Conservation (phyloP, 1,139 yeast genomes). For the Pichia sp. region DNA sequence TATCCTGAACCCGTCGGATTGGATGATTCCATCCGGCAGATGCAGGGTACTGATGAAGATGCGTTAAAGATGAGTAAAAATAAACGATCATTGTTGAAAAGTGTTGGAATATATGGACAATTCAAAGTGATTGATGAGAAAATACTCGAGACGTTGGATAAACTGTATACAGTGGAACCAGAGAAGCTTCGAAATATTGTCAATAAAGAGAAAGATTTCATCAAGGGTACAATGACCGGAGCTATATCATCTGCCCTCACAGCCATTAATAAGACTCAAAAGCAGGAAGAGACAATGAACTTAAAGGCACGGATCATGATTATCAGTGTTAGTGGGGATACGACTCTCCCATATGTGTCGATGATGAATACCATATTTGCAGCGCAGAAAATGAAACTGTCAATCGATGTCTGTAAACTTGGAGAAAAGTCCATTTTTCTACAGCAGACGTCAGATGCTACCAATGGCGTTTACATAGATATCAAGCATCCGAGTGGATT, state of each 20-base stretch:
- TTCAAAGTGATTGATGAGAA: slow-evolving; percentile 77
- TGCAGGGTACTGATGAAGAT: slow-evolving; percentile 9
- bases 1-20: slow-evolving; percentile 42
- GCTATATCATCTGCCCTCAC: slow-evolving; percentile 75
- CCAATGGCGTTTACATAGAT: slow-evolving; percentile 80
- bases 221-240: slow-evolving; percentile 58
- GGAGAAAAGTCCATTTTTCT: slow-evolving; percentile 74
- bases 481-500: slow-evolving; percentile 72
- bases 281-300: slow-evolving; percentile 40
- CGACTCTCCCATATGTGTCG: slow-evolving; percentile 78
- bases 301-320: slow-evolving; percentile 69
- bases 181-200: slow-evolving; percentile 12
- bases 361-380: slow-evolving; percentile 96
- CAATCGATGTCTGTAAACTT: slow-evolving; percentile 85
- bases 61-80: slow-evolving; percentile 1
- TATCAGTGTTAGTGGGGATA: slow-evolving; percentile 70
- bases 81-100: slow-evolving; percentile 23
- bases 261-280: slow-evolving; percentile 64
- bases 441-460: slow-evolving; percentile 95
- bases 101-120: slow-evolving; percentile 73
- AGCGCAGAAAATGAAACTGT: slow-evolving; percentile 85
- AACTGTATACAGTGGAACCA: slow-evolving; percentile 34
- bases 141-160: slow-evolving; percentile 55
- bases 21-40: slow-evolving; percentile 4
- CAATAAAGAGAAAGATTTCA: slow-evolving; percentile 18